Evolutionary conservation across 2,329 filamentous ascomycete species (phyloP), one percentile per base, ranked within the genome.

Genomic region (Exutisphaerella laricina): DNA sequence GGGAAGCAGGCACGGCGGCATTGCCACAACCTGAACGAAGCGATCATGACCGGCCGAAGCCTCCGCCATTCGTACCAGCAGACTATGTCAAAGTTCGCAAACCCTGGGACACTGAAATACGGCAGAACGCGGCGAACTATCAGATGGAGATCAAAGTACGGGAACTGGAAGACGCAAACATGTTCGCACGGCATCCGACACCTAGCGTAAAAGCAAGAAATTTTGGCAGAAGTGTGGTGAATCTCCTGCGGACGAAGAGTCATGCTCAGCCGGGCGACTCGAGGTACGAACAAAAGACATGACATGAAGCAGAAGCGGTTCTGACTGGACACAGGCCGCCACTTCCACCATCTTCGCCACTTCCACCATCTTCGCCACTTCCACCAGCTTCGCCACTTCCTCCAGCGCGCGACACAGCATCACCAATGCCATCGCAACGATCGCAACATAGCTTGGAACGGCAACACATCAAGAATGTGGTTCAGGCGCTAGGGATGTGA

Each of bases 161-260:
- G 16, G 58, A 60, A 43, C 26, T 55, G 14, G 59, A 61, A 42
- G 58, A 58, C 20, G 36, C 47, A n/a, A 58, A 48, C 43, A 35
- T 42, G 8, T 43, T 50, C 31, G 45, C 48, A 18, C 48, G 51
- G 3, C 55, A 58, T 28, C 43, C 46, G 4, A 59, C 56, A n/a
- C 56, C 58, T 12, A 60, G 58, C 39, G 57, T 61, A 6, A 61
- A 61, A 40, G 59, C 59, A 16, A 49, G 59, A 8, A 60, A 58
- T 29, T 62, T 62, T 38, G 59, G 59, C 9, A 37, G 59, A 29
- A 61, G 58, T 43, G 55, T 62, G 35, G 59, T 62, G 28, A 62
- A 61, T 31, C 44, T 62, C 14, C 46, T 61, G 14, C 52, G 58
- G 13, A 59, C 57, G n/a, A 55, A 67, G 58, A 46, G 43, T 20